Base-by-base conservation (phyloP, 164 flowering plant genomes). In the Kingdonia uniflora region DNA sequence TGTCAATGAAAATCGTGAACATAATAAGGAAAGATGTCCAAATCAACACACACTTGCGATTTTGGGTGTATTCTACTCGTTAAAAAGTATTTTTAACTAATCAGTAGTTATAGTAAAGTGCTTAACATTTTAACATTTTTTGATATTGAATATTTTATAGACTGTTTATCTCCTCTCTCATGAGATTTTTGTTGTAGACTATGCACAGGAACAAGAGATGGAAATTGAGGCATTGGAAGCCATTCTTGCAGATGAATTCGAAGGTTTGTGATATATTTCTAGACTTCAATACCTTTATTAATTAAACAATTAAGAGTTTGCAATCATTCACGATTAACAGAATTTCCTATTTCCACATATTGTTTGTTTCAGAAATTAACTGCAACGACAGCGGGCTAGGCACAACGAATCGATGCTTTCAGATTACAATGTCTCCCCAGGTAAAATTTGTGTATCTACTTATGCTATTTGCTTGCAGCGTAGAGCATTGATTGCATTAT, bases 181-280 rank as follows among this genome's bases (percentile, higher is more conserved):
- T 19, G 17, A 5, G 3, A 6, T 44, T 44, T 44, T 52, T 24
- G 13, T 42, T 39, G 10, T 73, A 94, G 99, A 89, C 65, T 71
- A 87, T 61, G 62, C 43, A 45, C 95, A 77, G 72, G 99, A 89
- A 68, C 99, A 89, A 68, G 91, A 84, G 63, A 94, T 89, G 97
- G 99, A 94, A 72, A 79, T 94, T 48, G 99, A 87, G 69, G 99
- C 99, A 21, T 62, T 89, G 63, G 78, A 89, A 65, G 96, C 99
- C 49, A 94, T 89, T 53, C 90, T 89, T 19, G 74, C 76, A 85
- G 99, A 94, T 67, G 99, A 94, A 11, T 84, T 94, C 51, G 75
- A 80, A 79, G 97, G 96, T 94, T 44, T 68, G 68, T 51, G 7
- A 0, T 45, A 3, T 53, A 44, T 22, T 21, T 21, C 48, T 4